Conservation (phyloP, 192 early-diverging fungal species). For the Geosiphon pyriformis region DNA sequence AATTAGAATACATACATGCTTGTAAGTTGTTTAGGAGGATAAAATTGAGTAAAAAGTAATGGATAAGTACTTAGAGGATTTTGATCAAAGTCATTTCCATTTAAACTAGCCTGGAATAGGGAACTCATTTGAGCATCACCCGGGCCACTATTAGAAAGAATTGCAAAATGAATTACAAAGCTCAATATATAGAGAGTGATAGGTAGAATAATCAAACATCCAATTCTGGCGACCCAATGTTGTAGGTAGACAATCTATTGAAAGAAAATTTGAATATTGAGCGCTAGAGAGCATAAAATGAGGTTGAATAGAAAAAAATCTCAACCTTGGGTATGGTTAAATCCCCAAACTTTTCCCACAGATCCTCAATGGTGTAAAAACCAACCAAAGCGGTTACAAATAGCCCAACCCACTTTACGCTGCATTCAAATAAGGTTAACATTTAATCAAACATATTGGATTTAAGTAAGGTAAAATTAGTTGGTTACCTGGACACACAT, state of each 20-base stretch:
- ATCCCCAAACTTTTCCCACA: slow-evolving; percentile 85
- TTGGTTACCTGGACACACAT: slow-evolving; percentile 58
- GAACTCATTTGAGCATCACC: slow-evolving; percentile 94
- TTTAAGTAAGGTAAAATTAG: slow-evolving; percentile 14
- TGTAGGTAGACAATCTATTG: slow-evolving; percentile 50
- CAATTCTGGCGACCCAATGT: slow-evolving; percentile 84
- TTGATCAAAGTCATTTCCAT: slow-evolving; percentile 69
- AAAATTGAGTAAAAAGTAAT: not conserved
- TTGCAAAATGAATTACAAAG: slow-evolving; percentile 85
- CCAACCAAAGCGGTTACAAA: slow-evolving; percentile 89
- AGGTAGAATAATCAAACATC: slow-evolving; percentile 78
- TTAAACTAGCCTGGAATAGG: slow-evolving; percentile 89
- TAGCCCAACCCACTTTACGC: slow-evolving; percentile 96
- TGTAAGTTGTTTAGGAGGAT: not conserved
- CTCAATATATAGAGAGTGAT: slow-evolving; percentile 73
- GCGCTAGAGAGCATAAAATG: not conserved
- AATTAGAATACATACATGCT: not conserved
- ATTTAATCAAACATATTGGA: not conserved
- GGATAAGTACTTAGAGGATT: slow-evolving; percentile 70
- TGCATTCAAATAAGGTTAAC: slow-evolving; percentile 22
- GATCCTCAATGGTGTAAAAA: slow-evolving; percentile 85
- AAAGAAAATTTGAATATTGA: not conserved
- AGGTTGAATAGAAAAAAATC: not conserved
- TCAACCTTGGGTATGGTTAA: slow-evolving; percentile 48
- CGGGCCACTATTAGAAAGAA: slow-evolving; percentile 73